Conservation (phyloP, 331 rosid genomes). For the Quercus phellos region DNA sequence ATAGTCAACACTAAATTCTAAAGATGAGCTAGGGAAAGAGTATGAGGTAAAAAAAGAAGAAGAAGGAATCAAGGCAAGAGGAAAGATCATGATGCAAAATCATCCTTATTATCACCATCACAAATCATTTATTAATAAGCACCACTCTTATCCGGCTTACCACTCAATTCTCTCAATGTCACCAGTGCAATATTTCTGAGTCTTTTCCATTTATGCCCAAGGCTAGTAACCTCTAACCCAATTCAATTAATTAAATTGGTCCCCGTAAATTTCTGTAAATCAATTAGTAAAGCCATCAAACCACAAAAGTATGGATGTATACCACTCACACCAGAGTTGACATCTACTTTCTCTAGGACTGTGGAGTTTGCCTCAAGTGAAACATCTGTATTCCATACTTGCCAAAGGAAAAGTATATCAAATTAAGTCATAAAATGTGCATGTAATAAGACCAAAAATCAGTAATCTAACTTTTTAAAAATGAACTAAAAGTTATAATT, state of each 20-base stretch:
- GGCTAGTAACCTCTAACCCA: neutral
- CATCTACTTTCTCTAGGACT: neutral
- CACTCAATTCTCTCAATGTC: neutral
- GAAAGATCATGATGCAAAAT: neutral
- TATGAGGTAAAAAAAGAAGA: neutral
- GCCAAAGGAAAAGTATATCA: neutral
- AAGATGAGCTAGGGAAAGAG: slow-evolving; percentile 1
- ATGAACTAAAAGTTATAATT: neutral
- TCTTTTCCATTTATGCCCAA: neutral
- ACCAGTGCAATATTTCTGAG: neutral
- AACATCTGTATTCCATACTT: neutral
- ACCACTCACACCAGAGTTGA: neutral
- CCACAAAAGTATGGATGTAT: neutral
- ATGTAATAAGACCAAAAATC: neutral
- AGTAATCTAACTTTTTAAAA: neutral
- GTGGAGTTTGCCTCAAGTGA: neutral
- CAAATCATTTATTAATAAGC: neutral
- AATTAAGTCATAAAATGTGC: neutral
- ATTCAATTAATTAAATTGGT: neutral
- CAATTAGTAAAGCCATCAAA: neutral
- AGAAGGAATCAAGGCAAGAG: neutral
- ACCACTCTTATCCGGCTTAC: neutral
- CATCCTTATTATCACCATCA: neutral
- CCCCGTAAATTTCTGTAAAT: neutral
- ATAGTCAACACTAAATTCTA: slow-evolving; percentile 2